These are phyloP conservation scores for Penicillium sp. DNA, from an alignment of 2,329 filamentous ascomycete genomes.

Conservation along the genomic window DNA sequence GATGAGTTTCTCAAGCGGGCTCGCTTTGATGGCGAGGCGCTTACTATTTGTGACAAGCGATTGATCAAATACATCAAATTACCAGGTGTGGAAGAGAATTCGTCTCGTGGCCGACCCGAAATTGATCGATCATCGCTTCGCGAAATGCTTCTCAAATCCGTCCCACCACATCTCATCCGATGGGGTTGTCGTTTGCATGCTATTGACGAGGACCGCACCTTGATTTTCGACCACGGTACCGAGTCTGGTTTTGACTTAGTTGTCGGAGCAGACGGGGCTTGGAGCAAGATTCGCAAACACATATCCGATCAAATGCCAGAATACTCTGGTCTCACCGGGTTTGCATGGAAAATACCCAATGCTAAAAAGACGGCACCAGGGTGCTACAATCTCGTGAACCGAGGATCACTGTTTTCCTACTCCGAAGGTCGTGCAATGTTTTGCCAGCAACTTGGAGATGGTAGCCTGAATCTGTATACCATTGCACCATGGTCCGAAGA, in stretches of 20 bases:
- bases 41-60: constrained; percentile 24
- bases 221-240: constrained; percentile 16
- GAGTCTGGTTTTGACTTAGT: constrained; percentile 29
- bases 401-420: constrained; percentile 27
- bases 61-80: constrained; percentile 16
- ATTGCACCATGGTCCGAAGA: constrained; percentile 10
- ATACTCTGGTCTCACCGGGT: constrained; percentile 27
- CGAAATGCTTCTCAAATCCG: constrained; percentile 27
- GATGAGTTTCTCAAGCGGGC: constrained; percentile 29
- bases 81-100: constrained; percentile 14
- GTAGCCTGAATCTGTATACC: constrained; percentile 15
- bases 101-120: constrained; percentile 26
- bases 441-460: constrained; percentile 27
- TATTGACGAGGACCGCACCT: constrained; percentile 15
- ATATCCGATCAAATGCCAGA: constrained; percentile 26
- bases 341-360: constrained; percentile 24
- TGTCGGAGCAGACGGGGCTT: constrained; percentile 35
- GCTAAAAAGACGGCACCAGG: constrained; percentile 22
- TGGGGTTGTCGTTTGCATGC: constrained; percentile 29
- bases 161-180: constrained; percentile 26
- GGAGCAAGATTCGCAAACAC: constrained; percentile 32
- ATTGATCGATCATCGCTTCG: constrained; percentile 31
- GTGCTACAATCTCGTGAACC: constrained; percentile 16
- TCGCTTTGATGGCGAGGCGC: constrained; percentile 24
- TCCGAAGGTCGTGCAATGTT: constrained; percentile 28